Conservation (phyloP, 495 filamentous ascomycete species). For the Aspergillus kassunensis region DNA sequence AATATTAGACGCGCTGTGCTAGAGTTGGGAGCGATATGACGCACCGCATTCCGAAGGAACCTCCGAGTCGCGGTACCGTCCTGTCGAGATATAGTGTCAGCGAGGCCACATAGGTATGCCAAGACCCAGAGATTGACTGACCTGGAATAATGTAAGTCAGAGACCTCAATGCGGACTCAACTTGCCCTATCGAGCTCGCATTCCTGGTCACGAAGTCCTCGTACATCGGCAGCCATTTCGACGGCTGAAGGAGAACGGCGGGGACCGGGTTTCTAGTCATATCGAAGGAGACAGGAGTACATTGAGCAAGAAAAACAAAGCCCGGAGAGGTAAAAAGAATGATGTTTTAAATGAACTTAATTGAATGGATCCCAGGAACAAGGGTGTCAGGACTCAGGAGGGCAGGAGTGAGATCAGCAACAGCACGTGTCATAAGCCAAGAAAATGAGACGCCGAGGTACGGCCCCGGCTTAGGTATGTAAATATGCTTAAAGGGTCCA, state of each 20-base stretch:
- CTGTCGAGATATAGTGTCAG: slow-evolving; percentile 33
- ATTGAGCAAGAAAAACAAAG: not conserved
- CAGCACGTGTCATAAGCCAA: slow-evolving; percentile 28
- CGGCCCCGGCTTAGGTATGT: too few species aligned
- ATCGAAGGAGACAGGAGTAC: not conserved
- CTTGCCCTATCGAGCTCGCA: slow-evolving; percentile 81
- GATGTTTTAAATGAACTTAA: not conserved
- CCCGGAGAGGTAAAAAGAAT: not conserved
- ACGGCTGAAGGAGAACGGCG: slow-evolving; percentile 49
- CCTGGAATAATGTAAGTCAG: slow-evolving; percentile 94
- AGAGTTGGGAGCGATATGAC: slow-evolving; percentile 18
- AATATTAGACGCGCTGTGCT: slow-evolving; percentile 2
- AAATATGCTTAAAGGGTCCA: too few species aligned
- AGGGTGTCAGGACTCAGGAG: not conserved
- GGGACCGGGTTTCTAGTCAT: slow-evolving; percentile 36
- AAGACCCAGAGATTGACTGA: slow-evolving; percentile 26
- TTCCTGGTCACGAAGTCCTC: slow-evolving; percentile 93
- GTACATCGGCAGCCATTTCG: slow-evolving; percentile 76
- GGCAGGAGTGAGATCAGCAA: slow-evolving; percentile 3
- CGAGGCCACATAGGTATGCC: not conserved
- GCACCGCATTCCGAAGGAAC: slow-evolving; percentile 82
- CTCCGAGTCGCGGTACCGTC: slow-evolving; percentile 89
- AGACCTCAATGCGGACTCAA: slow-evolving; percentile 86
- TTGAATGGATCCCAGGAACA: not conserved
- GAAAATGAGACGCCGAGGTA: slow-evolving; percentile 12